Evolutionary conservation across 2,329 filamentous ascomycete species (phyloP).

Genomic region (Colletotrichum echinochloae): DNA sequence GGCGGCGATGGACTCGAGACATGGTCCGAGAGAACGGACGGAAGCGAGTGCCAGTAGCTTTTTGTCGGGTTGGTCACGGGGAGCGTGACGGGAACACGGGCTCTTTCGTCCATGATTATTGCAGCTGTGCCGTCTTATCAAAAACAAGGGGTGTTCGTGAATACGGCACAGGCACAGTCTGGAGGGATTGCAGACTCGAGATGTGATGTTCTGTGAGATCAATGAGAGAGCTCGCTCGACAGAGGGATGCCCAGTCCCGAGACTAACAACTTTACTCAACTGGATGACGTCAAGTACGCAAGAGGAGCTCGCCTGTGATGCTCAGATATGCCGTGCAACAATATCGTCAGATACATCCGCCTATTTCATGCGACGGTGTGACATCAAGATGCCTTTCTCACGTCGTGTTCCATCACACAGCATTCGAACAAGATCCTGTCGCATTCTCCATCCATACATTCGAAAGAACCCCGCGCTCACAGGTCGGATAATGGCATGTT

Average conservation of each 20-base stretch:
- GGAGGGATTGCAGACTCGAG: neutral
- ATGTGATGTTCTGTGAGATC: neutral
- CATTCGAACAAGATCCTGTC: neutral
- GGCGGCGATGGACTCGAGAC: slow-evolving; percentile 47
- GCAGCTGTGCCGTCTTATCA: neutral
- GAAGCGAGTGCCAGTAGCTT: slow-evolving; percentile 61
- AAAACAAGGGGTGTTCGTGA: neutral
- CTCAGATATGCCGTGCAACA: neutral
- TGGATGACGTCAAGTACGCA: neutral
- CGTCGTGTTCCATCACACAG: neutral
- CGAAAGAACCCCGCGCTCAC: neutral
- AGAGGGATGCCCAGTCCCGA: neutral
- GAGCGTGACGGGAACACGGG: slow-evolving; percentile 40
- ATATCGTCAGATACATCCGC: neutral
- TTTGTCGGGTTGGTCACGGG: slow-evolving; percentile 56
- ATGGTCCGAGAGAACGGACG: slow-evolving; percentile 49
- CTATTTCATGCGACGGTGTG: neutral
- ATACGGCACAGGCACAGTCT: neutral
- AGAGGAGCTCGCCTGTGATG: too few species aligned
- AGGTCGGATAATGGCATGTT: neutral
- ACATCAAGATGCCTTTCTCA: neutral
- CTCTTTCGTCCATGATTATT: slow-evolving; percentile 28
- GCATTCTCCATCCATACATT: neutral
- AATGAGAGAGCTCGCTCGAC: neutral
- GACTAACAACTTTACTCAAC: neutral